Percentiles rank a stretch among this genome's conserved stretches.
Evolutionary conservation across 2,329 filamentous ascomycete species (phyloP).

Genomic region (Escovopsis weberi): DNA sequence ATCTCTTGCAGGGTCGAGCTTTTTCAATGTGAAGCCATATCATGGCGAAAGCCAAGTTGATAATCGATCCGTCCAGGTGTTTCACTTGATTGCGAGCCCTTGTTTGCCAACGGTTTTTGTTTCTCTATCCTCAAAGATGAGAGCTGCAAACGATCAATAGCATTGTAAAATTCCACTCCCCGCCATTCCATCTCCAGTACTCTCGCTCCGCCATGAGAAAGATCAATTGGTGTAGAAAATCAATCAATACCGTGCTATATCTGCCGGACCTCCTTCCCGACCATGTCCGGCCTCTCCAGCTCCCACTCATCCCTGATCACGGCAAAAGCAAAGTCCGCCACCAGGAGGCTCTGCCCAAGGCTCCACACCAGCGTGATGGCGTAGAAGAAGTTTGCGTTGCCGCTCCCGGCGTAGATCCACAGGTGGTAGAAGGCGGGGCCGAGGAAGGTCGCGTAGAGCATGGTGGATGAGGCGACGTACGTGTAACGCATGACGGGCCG

Average conservation of each 20-base stretch:
- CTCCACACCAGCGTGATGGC: slow-evolving; percentile 99
- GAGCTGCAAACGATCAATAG: too few species aligned
- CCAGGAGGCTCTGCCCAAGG: slow-evolving; percentile 69
- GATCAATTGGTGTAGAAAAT: background rate
- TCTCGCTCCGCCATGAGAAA: too few species aligned
- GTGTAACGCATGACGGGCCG: slow-evolving; percentile 90
- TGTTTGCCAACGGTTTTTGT: too few species aligned
- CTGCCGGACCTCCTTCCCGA: slow-evolving; percentile 73
- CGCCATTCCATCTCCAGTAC: too few species aligned
- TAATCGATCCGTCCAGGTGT: too few species aligned
- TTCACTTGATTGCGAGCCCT: too few species aligned
- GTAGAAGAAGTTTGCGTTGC: slow-evolving; percentile 99
- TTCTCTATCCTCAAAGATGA: too few species aligned
- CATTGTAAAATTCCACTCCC: too few species aligned
- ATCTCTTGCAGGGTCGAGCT: too few species aligned
- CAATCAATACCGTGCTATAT: slow-evolving; percentile 36
- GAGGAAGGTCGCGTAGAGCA: slow-evolving; percentile 77
- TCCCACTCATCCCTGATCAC: slow-evolving; percentile 89
- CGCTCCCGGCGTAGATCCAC: slow-evolving; percentile 96
- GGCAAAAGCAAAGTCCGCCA: slow-evolving; percentile 80
- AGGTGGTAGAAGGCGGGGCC: slow-evolving; percentile 93
- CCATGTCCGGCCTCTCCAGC: slow-evolving; percentile 76
- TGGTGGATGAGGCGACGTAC: slow-evolving; percentile 68
- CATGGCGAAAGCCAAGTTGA: too few species aligned
- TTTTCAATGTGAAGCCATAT: too few species aligned